Base-by-base conservation (phyloP, 495 filamentous ascomycete species). In the Pyrenopolyporus hunteri region DNA sequence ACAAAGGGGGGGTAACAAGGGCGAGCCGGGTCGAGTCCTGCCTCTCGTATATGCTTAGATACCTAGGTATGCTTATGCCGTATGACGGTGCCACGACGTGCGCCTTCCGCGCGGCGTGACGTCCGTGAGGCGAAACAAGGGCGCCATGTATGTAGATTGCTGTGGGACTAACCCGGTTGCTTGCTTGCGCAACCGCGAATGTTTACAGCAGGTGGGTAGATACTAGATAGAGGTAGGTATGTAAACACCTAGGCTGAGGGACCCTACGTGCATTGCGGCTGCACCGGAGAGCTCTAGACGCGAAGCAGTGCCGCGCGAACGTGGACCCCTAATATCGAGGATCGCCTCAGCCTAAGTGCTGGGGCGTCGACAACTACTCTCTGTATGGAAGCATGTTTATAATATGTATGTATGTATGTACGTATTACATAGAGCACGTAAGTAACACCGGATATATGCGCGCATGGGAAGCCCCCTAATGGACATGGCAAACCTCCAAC, bases 41-140 rank as follows among this genome's bases (percentile, higher is more conserved):
- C 11, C 50, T 31, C 22, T 51, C 56, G 46, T 59, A 59, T 60
- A 59, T 40, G 47, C 56, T 52, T 51, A 43, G 6, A 3, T 26
- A 23, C 36, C 39, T 39, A n/a, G 28, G 9, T 16, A 14, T 50
- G 31, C 32, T 8, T 35, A 44, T 55, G 51, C 13, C 14, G 57
- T 60, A 53, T 32, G 32, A 60, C 57, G 14, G 48, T 49, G 26
- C 16, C 37, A 45, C 37, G 45, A 23, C 6, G 32, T 6, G 33
- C 29, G 29, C 46, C 37, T 35, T 35, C 13, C 29, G 2, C 8
- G 48, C 45, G 20, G 17, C 26, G 6, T 23, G 29, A 25, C 36
- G 43, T 37, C 14, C 25, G 37, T 36, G 50, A 53, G 48, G 40
- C 40, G 13, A 35, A 32, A 42, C 42, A 36, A 22, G 37, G 26